These are phyloP conservation scores for Herpomyces periplanetae DNA, from an alignment of 2,329 filamentous ascomycete species.

Conservation along the genomic window DNA sequence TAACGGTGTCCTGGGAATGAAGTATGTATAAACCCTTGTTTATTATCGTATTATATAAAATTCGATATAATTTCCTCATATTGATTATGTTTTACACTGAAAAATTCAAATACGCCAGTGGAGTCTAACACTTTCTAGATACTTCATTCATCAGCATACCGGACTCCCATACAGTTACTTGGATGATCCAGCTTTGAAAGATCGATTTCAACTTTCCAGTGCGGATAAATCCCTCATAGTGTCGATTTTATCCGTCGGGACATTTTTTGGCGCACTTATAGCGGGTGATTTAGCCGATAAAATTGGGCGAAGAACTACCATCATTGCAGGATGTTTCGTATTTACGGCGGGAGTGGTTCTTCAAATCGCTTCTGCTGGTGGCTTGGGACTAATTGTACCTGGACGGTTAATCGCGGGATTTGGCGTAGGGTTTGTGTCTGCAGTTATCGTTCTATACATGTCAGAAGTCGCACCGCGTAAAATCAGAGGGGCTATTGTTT, in stretches of 20 bases:
- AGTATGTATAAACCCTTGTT: too few species aligned
- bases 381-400: constrained; percentile 21
- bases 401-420: constrained; percentile 36
- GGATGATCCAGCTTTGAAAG: not conserved
- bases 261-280: constrained; percentile 38
- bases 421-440: constrained; percentile 42
- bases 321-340: constrained; percentile 27
- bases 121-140: too few species aligned
- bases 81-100: too few species aligned
- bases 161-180: constrained; percentile 3
- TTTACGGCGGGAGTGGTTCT: constrained; percentile 27
- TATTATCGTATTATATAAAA: too few species aligned
- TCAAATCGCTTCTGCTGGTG: constrained; percentile 19
- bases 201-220: constrained; percentile 5
- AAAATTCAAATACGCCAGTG: too few species aligned
- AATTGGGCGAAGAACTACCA: constrained; percentile 29
- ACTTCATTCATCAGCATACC: constrained; percentile 7
- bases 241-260: constrained; percentile 35
- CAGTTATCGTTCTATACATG: constrained; percentile 55
- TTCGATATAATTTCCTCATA: too few species aligned
- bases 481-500: constrained; percentile 38
- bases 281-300: constrained; percentile 37
- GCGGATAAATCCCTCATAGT: constrained; percentile 23
- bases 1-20: constrained; percentile 20
- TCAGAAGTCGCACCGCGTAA: constrained; percentile 37